Evolutionary conservation across 1,139 yeast species (phyloP).

Genomic region (Waltiozyma sp.): DNA sequence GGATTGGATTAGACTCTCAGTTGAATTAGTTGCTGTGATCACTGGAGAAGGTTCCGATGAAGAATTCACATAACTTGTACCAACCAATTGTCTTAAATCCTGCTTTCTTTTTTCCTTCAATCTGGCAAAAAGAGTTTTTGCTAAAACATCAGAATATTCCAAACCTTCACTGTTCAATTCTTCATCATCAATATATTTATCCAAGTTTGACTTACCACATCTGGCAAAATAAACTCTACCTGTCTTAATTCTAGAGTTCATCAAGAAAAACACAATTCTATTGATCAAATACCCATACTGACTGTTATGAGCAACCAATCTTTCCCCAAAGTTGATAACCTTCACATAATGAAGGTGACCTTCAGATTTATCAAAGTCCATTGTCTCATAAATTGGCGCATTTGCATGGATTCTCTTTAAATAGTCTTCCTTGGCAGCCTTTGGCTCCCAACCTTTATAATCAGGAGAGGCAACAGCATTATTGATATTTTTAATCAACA

Average conservation of each 20-base stretch:
- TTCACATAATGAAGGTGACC: conserved; percentile 63
- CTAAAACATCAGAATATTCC: conserved; percentile 38
- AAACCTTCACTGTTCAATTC: conserved; percentile 51
- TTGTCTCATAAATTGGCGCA: conserved; percentile 40
- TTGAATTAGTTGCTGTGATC: conserved; percentile 1
- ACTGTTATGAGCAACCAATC: conserved; percentile 68
- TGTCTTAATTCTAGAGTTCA: conserved; percentile 75
- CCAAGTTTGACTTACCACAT: conserved; percentile 47
- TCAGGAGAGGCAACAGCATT: conserved; percentile 89
- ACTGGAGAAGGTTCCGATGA: neutral
- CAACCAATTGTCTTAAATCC: conserved; percentile 1
- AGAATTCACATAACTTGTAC: neutral
- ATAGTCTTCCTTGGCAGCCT: conserved; percentile 51
- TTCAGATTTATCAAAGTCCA: conserved; percentile 34
- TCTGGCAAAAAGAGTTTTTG: conserved; percentile 20
- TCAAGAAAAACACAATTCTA: conserved; percentile 78
- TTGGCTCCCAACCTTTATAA: conserved; percentile 61
- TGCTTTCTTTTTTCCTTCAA: conserved; percentile 18
- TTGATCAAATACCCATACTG: conserved; percentile 82
- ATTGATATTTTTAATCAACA: conserved; percentile 66
- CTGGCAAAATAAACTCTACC: conserved; percentile 87
- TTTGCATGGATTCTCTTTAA: conserved; percentile 40
- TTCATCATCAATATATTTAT: conserved; percentile 43
- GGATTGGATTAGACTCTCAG: neutral
- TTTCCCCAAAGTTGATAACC: conserved; percentile 83